Percentiles rank a stretch among this genome's conserved stretches.
Evolutionary conservation across 345 rosid species (phyloP).

Genomic region (Arabidopsis arenosa): DNA sequence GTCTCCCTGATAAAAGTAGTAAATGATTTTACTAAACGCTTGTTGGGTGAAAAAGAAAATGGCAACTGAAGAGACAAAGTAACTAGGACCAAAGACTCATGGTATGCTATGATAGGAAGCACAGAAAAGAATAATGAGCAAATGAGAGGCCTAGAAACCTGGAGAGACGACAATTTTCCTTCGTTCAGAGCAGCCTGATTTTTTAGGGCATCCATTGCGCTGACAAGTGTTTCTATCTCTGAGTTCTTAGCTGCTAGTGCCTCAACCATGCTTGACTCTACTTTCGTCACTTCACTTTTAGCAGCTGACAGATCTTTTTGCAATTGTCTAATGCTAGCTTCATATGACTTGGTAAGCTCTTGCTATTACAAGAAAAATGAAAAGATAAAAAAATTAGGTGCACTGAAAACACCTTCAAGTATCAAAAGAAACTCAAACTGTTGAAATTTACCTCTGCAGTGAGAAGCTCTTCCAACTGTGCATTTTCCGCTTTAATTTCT

Average conservation of each 20-base stretch:
- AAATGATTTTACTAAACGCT: constrained; percentile 27
- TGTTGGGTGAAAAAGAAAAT: not conserved
- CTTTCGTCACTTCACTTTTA: constrained; percentile 76
- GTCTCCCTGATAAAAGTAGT: constrained; percentile 62
- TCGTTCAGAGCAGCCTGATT: constrained; percentile 82
- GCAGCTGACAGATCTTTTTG: constrained; percentile 80
- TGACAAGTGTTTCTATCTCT: constrained; percentile 85
- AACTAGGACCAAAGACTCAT: not conserved
- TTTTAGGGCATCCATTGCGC: constrained; percentile 77
- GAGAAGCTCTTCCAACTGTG: constrained; percentile 99
- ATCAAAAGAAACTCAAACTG: constrained; percentile 26
- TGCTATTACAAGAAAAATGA: constrained; percentile 61
- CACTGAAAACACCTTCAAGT: constrained; percentile 20
- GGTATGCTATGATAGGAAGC: constrained; percentile 18
- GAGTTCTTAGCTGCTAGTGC: constrained; percentile 93
- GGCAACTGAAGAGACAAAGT: constrained; percentile 25
- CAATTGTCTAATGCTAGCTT: constrained; percentile 81
- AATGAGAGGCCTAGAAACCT: constrained; percentile 57
- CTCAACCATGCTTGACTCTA: constrained; percentile 82
- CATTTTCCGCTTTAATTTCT: constrained; percentile 95
- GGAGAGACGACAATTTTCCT: constrained; percentile 90
- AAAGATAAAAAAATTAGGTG: constrained; percentile 33
- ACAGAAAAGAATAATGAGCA: constrained; percentile 3
- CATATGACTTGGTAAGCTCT: constrained; percentile 90
- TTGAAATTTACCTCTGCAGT: constrained; percentile 73